Base-by-base conservation (phyloP, 352 stramenopile genomes). In the Phytophthora agathidicida region DNA sequence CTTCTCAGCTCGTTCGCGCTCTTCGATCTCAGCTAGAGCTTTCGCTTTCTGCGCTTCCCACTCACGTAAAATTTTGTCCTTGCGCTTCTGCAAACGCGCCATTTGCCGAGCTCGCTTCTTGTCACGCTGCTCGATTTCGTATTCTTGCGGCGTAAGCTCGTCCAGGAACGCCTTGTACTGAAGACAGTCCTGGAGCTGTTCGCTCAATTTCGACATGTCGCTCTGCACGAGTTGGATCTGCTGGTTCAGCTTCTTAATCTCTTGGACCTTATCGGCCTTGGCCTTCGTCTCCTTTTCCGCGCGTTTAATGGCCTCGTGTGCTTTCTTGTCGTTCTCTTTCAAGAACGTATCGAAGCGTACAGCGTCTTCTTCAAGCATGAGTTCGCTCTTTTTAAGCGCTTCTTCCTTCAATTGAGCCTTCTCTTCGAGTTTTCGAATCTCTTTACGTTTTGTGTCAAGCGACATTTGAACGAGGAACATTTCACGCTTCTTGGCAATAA, bases 251-350 rank as follows among this genome's bases (percentile, higher is more conserved):
- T 94, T 95, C 60, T 98, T 98, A 64, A 99, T 97, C 46, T 98
- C 92, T 48, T 98, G 87, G 0, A 96, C 80, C 48, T 98, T 98
- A 46, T 98, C 91, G 5, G 86, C 86, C 67, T 98, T 98, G 22
- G 85, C 83, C 35, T 96, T 98, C 19, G 92, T 98, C 69, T 98
- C 93, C 33, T 94, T 94, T 60, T 99, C 96, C 4, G 93, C 93
- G 17, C 82, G 75, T 48, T 98, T 98, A 57, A 98, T 98, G 3
- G 95, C 94, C 49, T 98, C 93, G 65, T 98, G 91, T n/a, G 95
- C 92, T 60, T 98, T 98, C 60, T 96, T 97, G 80, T 98, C 95
- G 61, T 98, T 98, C 56, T 98, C 95, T 57, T 98, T 98, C n/a
- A 98, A 60, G 31, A 98, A 98, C 14, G 93, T 97, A 60, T 98